phyloP scores from a whole-genome alignment of 352 stramenopile genomes.

The Phytopythium sindhum region DNA sequence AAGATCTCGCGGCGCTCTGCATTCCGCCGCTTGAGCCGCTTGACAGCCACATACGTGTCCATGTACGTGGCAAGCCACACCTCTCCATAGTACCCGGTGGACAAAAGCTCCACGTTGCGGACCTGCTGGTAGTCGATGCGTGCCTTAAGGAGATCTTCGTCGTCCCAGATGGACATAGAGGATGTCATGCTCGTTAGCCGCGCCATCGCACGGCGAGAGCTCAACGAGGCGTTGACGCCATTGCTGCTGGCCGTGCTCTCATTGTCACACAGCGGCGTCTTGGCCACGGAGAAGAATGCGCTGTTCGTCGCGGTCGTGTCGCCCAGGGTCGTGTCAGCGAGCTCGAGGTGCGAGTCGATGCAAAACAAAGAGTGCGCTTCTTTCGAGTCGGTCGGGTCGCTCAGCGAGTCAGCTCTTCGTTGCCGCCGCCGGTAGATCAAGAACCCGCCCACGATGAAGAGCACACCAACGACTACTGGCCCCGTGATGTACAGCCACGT shows the following conservation, averaged over 20 bases:
- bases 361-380: not conserved
- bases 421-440: not conserved
- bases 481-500: constrained; percentile 7
- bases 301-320: not conserved
- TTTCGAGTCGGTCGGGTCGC: not conserved
- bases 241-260: constrained; percentile 7
- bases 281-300: constrained; percentile 1
- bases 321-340: not conserved
- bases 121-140: constrained; percentile 37
- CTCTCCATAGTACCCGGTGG: constrained; percentile 23
- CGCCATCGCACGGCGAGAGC: not conserved
- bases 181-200: not conserved
- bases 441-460: constrained; percentile 2
- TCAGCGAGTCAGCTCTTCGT: not conserved
- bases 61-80: constrained; percentile 31
- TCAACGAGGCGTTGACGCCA: constrained; percentile 2
- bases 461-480: not conserved
- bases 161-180: constrained; percentile 34
- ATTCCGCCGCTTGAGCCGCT: constrained; percentile 21
- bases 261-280: not conserved
- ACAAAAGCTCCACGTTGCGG: constrained; percentile 17
- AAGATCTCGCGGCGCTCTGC: constrained; percentile 22
- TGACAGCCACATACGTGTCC: constrained; percentile 20
- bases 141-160: constrained; percentile 38
- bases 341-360: constrained; percentile 2